Conservation (phyloP, 768 basidiomycete species). For the Tephrocybe sp. region DNA sequence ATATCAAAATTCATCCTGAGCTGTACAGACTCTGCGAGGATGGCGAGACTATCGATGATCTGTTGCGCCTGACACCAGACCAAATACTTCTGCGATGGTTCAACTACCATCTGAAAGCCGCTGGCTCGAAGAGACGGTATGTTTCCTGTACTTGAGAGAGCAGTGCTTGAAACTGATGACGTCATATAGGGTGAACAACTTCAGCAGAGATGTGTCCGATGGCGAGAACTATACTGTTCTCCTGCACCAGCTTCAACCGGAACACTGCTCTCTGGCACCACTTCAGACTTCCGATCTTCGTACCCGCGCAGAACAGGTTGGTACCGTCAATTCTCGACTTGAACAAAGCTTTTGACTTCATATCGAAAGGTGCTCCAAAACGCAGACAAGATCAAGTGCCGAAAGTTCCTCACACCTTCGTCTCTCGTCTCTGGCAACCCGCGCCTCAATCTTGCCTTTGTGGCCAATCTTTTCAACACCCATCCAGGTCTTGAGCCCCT, state of each 20-base stretch:
- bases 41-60: conserved; percentile 95
- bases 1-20: conserved; percentile 98
- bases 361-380: conserved; percentile 76
- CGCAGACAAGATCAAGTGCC: conserved; percentile 89
- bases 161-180: conserved; percentile 9
- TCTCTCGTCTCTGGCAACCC: conserved; percentile 94
- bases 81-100: conserved; percentile 99
- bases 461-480: conserved; percentile 98
- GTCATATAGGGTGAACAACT: conserved; percentile 83
- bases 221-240: conserved; percentile 98
- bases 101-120: conserved; percentile 96
- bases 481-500: conserved; percentile 93
- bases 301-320: conserved; percentile 80
- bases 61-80: conserved; percentile 91
- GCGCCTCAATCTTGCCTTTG: conserved; percentile 96
- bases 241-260: conserved; percentile 93
- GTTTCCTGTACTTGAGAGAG: not conserved
- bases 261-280: conserved; percentile 88
- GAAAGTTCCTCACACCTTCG: conserved; percentile 92
- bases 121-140: conserved; percentile 86
- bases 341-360: not conserved
- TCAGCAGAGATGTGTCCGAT: conserved; percentile 95
- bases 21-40: conserved; percentile 95
- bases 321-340: not conserved
- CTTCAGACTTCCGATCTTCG: conserved; percentile 83